Evolutionary conservation across 257 asterid species (phyloP).

Genomic region (Craterostigma plantagineum): DNA sequence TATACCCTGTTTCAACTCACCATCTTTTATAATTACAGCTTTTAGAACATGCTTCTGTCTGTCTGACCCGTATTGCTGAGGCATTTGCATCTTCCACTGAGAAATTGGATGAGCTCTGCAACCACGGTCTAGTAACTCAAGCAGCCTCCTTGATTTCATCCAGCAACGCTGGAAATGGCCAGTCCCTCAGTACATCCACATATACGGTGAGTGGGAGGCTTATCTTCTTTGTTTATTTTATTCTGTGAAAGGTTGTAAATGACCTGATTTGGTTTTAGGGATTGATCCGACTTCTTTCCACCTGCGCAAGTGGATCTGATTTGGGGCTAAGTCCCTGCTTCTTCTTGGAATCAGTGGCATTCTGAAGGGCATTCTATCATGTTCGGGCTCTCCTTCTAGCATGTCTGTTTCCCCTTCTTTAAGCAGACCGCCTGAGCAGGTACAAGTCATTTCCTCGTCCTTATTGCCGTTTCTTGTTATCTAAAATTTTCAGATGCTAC

Average conservation of each 20-base stretch:
- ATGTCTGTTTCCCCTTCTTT: constrained; percentile 85
- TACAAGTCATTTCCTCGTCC: constrained; percentile 5
- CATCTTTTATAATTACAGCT: constrained; percentile 28
- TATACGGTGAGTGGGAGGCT: constrained; percentile 46
- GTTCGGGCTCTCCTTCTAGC: constrained; percentile 68
- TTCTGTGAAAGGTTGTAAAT: constrained; percentile 7
- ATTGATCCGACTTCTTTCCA: constrained; percentile 77
- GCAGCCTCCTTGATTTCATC: constrained; percentile 83
- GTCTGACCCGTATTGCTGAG: constrained; percentile 97
- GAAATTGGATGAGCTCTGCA: constrained; percentile 86
- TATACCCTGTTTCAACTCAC: not conserved
- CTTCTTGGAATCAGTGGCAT: constrained; percentile 88
- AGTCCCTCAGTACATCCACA: constrained; percentile 81
- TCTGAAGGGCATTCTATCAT: constrained; percentile 80
- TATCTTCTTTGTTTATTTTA: constrained; percentile 5
- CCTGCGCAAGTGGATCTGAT: constrained; percentile 90
- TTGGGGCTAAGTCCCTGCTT: constrained; percentile 69
- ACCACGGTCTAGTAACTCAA: constrained; percentile 89
- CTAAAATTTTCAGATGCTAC: no score
- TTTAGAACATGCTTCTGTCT: constrained; percentile 87
- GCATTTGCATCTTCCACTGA: constrained; percentile 93
- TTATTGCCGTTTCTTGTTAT: not conserved
- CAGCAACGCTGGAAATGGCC: constrained; percentile 82
- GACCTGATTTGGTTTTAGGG: constrained; percentile 46
- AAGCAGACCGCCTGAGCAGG: constrained; percentile 97